phyloP scores from a whole-genome alignment of 1,139 yeast species.

The Tardiomyces depauwii region DNA sequence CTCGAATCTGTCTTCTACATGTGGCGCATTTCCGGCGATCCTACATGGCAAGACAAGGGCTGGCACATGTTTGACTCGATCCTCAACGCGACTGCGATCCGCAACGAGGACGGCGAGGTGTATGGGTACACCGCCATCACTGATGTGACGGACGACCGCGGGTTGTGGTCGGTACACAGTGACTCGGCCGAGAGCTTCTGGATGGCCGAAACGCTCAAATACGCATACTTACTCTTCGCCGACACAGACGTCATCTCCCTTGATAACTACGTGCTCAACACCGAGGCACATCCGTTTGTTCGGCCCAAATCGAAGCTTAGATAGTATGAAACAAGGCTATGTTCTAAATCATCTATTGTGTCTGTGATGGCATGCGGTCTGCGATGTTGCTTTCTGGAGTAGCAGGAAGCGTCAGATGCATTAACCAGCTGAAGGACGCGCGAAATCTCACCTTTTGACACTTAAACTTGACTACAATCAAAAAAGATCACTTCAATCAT shows the following conservation, averaged over 20 bases:
- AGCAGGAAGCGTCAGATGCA: no score
- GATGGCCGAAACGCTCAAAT: constrained; percentile 73
- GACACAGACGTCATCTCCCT: constrained; percentile 48
- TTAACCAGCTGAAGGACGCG: no score
- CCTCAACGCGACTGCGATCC: constrained; percentile 19
- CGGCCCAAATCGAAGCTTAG: constrained; percentile 4
- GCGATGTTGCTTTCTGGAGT: no score
- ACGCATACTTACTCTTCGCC: constrained; percentile 58
- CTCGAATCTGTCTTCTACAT: constrained; percentile 65
- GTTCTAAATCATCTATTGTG: no score
- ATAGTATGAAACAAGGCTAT: not conserved
- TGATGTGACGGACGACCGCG: constrained; percentile 34
- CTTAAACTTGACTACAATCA: no score
- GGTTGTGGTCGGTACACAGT: constrained; percentile 11
- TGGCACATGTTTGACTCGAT: constrained; percentile 51
- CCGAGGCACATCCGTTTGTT: constrained; percentile 66
- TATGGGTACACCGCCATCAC: constrained; percentile 36
- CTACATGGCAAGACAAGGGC: constrained; percentile 58
- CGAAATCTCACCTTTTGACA: no score
- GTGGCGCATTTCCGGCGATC: constrained; percentile 66
- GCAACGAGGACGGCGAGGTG: constrained; percentile 30
- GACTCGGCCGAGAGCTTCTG: constrained; percentile 59
- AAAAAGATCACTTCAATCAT: no score
- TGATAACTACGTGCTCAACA: constrained; percentile 63
- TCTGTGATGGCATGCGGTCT: no score